Conservation (phyloP, 208 protist species). For the Borovskyia barvae region DNA sequence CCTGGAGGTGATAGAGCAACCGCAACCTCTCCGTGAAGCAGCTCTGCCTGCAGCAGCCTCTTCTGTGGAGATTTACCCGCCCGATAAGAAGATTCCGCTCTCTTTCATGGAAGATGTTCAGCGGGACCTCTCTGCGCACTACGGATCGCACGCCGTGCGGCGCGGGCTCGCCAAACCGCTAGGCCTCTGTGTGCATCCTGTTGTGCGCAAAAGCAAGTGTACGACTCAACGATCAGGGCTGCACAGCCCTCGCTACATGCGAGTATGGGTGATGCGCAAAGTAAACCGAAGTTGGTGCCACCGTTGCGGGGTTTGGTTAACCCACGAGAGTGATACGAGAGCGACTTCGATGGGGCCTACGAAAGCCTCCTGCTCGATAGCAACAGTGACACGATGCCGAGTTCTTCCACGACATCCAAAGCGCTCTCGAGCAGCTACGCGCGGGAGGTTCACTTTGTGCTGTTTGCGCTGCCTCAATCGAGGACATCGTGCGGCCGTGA, state of each 20-base stretch:
- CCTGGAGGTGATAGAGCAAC: slow-evolving; percentile 1
- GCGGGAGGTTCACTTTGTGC: slow-evolving; percentile 4
- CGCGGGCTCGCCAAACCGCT: slow-evolving; percentile 55
- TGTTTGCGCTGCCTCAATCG: slow-evolving; percentile 16
- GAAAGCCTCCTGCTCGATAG: not conserved
- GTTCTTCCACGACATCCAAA: not conserved
- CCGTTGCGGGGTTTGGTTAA: slow-evolving; percentile 56
- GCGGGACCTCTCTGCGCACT: slow-evolving; percentile 71
- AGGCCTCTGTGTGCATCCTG: slow-evolving; percentile 33
- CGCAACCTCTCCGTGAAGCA: not conserved
- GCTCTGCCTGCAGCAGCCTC: not conserved
- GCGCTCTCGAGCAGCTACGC: not conserved
- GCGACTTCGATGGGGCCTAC: too few species aligned
- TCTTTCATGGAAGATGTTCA: slow-evolving; percentile 26
- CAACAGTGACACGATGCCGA: slow-evolving; percentile 13
- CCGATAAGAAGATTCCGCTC: too few species aligned
- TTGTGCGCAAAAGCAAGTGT: slow-evolving; percentile 23
- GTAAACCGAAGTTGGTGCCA: slow-evolving; percentile 55
- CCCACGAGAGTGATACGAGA: slow-evolving; percentile 12
- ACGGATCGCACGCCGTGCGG: slow-evolving; percentile 60
- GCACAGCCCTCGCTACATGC: slow-evolving; percentile 35
- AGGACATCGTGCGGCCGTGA: slow-evolving; percentile 3
- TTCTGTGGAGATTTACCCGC: too few species aligned
- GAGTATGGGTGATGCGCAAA: slow-evolving; percentile 35
- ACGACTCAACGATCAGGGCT: slow-evolving; percentile 8